Percentiles rank a stretch among this genome's conserved stretches.
Conservation (phyloP, 352 stramenopile genomes). For the Phytophthora sp. region DNA sequence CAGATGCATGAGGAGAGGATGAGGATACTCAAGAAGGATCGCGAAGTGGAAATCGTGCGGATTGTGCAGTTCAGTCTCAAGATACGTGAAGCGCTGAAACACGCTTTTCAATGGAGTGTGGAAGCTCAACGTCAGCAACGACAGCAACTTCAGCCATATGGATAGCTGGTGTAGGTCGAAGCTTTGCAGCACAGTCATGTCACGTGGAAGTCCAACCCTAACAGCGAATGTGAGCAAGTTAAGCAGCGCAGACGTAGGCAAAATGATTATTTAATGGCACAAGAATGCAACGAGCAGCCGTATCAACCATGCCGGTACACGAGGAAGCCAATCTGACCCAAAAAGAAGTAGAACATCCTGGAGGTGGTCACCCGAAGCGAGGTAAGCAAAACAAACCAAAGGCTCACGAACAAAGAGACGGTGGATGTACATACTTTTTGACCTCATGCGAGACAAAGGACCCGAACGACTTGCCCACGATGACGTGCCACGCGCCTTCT, state of each 20-base stretch:
- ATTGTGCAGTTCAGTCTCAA: conserved; percentile 71
- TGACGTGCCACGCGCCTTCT: conserved; percentile 79
- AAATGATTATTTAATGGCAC: conserved; percentile 47
- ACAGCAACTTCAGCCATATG: conserved; percentile 26
- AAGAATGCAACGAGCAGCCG: conserved; percentile 16
- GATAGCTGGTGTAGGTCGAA: conserved; percentile 16
- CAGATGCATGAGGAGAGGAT: conserved; percentile 50
- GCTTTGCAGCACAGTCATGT: not conserved
- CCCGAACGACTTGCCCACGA: conserved; percentile 87
- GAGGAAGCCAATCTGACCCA: conserved; percentile 82
- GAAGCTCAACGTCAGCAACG: conserved; percentile 39
- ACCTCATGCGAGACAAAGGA: conserved; percentile 88
- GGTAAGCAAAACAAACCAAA: too few relatives aligned
- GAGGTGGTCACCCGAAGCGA: conserved; percentile 1
- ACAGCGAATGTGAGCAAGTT: too few relatives aligned
- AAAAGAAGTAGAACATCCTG: conserved; percentile 86
- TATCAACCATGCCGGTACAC: conserved; percentile 72
- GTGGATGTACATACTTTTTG: conserved; percentile 77
- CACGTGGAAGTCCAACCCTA: not conserved
- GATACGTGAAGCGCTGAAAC: conserved; percentile 63
- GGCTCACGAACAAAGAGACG: too few relatives aligned
- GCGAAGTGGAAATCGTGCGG: conserved; percentile 70
- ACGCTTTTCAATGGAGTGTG: conserved; percentile 36
- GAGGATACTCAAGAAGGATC: conserved; percentile 48
- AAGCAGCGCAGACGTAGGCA: conserved; percentile 21